Evolutionary conservation across 768 basidiomycete species (phyloP), one percentile per base, ranked within the genome.

Genomic region (Paxillus rubicundulus): DNA sequence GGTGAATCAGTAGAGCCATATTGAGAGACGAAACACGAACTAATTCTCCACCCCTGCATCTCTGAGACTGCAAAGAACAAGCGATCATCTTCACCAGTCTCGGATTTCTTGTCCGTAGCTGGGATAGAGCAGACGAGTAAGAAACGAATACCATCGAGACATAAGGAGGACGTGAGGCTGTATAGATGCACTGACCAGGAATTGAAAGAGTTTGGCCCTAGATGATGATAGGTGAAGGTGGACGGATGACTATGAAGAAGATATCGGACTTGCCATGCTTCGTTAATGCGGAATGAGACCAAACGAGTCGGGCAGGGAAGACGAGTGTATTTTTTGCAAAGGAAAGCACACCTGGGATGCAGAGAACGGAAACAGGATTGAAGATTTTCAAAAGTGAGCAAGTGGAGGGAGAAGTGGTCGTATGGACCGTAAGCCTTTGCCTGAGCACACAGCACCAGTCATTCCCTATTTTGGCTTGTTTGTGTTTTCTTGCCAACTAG

Each of bases 11-110:
- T 9, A 13, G 8, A 13, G 20, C 7, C 9, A 41, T 14, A 46
- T 34, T 2, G 16, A 33, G 45, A 47, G 37, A 34, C 33, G 34
- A 53, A 54, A 28, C 43, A 87, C 96, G 74, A 65, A 99, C 96
- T 84, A 73, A 98, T 87, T 72, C 97, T 80, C 97, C 97, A 99
- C 63, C 97, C 97, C 72, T 99, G 97, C 96, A 98, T 98, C 73
- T 98, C 95, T 42, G 89, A 86, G 39, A 97, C 80, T 7, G 82
- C 87, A 70, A 85, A 98, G 42, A 78, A 62, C 70, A 81, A 85
- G 52, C 81, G 81, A 54, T 75, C 78, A 81, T 92, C 85, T 57
- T 75, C 77, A 39, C 90, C 93, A 18, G 77, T 70, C 60, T 85
- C 80, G 5, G 91, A 86, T 66, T 78, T 81, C 79, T 98, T 99